Conservation (phyloP, 176 grass and related monocot species). For the Saccharum officinarum region DNA sequence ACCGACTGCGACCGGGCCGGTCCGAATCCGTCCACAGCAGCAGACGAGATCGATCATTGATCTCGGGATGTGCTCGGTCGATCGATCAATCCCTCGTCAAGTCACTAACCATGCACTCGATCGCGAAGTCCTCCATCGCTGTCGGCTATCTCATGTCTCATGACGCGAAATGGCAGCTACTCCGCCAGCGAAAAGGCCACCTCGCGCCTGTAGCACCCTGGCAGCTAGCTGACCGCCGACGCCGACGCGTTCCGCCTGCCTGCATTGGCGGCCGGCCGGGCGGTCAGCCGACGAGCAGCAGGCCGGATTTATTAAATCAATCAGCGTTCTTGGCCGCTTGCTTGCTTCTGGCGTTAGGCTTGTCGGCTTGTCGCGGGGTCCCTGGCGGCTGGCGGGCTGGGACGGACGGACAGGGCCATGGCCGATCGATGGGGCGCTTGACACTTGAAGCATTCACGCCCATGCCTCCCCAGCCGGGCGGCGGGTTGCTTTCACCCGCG, state of each 20-base stretch:
- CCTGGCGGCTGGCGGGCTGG: neutral
- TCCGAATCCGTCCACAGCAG: neutral
- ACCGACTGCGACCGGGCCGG: neutral
- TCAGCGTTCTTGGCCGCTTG: neutral
- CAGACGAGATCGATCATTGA: neutral
- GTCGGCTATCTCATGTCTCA: neutral
- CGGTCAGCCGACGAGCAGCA: neutral
- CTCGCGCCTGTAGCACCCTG: neutral
- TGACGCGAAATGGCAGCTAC: neutral
- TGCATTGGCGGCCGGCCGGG: neutral
- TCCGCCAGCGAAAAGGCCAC: neutral
- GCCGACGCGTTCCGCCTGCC: slow-evolving; percentile 17
- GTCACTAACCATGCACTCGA: neutral
- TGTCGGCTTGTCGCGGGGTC: neutral
- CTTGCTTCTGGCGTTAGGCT: neutral
- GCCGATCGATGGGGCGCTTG: neutral
- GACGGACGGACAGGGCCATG: neutral
- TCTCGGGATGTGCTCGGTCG: neutral
- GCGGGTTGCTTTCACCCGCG: neutral
- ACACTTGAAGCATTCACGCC: slow-evolving; percentile 18
- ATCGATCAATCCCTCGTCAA: neutral
- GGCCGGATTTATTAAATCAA: neutral
- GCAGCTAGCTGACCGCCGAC: neutral
- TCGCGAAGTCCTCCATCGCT: neutral
- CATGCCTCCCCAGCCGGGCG: slow-evolving; percentile 7